A percentile compares a stretch with the other conserved stretches of the same genome.
Conservation (phyloP, 768 basidiomycete genomes). For the Kwoniella europaea region DNA sequence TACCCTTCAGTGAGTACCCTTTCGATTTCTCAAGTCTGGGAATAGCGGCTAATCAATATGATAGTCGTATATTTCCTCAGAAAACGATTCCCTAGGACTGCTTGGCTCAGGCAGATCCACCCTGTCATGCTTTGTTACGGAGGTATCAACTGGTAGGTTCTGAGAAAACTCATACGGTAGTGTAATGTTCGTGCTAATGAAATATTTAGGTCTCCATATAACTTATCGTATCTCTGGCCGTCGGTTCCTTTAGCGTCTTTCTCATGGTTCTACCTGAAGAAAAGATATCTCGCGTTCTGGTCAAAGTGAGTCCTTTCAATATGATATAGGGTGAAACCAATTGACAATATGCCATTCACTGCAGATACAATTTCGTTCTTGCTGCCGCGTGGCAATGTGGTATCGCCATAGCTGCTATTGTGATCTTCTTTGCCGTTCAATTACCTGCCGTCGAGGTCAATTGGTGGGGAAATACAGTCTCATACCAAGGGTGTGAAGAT, state of each 20-base stretch:
- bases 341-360: background rate
- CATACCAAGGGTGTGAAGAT: constrained; percentile 29
- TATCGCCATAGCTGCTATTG: constrained; percentile 58
- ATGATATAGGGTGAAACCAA: background rate
- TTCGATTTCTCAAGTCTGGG: background rate
- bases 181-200: background rate
- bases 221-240: constrained; percentile 44
- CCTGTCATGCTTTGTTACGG: constrained; percentile 41
- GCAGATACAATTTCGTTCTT: constrained; percentile 55
- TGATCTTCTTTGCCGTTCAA: constrained; percentile 60
- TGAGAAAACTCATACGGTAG: background rate
- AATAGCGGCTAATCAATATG: background rate
- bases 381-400: constrained; percentile 57
- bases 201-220: constrained; percentile 38
- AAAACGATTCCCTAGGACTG: constrained; percentile 28
- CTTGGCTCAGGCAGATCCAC: constrained; percentile 40
- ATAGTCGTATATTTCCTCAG: constrained; percentile 24
- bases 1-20: constrained; percentile 65
- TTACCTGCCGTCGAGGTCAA: constrained; percentile 46
- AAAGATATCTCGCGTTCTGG: constrained; percentile 53
- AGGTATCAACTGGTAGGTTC: constrained; percentile 21
- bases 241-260: constrained; percentile 42
- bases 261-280: constrained; percentile 48
- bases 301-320: constrained; percentile 25
- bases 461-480: constrained; percentile 55